Evolutionary conservation across 2,329 filamentous ascomycete genomes (phyloP), one percentile per base, ranked within the genome.

Genomic region (Akanthomyces lecanii): DNA sequence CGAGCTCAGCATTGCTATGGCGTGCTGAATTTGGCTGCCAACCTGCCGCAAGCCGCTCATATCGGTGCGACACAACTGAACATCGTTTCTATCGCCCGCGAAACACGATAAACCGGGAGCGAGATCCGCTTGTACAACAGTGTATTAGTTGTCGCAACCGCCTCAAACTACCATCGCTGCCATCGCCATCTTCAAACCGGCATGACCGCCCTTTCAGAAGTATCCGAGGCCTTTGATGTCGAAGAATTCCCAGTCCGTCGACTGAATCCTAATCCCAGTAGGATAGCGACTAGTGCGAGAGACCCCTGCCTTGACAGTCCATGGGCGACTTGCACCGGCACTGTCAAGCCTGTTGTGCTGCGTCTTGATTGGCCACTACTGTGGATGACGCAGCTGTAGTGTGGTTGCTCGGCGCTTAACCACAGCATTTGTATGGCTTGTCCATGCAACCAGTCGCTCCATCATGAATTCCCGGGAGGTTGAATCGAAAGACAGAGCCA

Each of bases 351-450:
- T 40, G 16, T 2, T 16, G 3, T 42, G 21, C 21, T 30, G 50
- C 21, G 23, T 40, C 51, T 14, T 62, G 42, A 62, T 62, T 62
- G 60, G 60, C 12, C 33, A 40, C 44, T 56, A 54, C 8, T 55
- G 58, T 16, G 30, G 60, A 48, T 5, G 16, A 33, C 33, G 21
- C 5, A n/a, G 23, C 25, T 36, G 52, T 62, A 62, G 60, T 51
- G 60, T 62, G 30, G 16, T 50, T 53, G 51, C 60, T 42, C 60
- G 60, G 60, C 60, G 60, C 60, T 62, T 62, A 62, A 55, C 38
- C 12, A 50, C 30, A 59, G 45, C 30, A 40, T 23, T 40, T 40
- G 56, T 40, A 59, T 59, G 56, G 56, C 18, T 50, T 38, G 28
- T 16, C 30, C 16, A 11, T n/a, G 16, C 21, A 38, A 59, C 33